These are phyloP conservation scores for Penicillium frequentans DNA, from an alignment of 2,329 filamentous ascomycete genomes.

Conservation along the genomic window DNA sequence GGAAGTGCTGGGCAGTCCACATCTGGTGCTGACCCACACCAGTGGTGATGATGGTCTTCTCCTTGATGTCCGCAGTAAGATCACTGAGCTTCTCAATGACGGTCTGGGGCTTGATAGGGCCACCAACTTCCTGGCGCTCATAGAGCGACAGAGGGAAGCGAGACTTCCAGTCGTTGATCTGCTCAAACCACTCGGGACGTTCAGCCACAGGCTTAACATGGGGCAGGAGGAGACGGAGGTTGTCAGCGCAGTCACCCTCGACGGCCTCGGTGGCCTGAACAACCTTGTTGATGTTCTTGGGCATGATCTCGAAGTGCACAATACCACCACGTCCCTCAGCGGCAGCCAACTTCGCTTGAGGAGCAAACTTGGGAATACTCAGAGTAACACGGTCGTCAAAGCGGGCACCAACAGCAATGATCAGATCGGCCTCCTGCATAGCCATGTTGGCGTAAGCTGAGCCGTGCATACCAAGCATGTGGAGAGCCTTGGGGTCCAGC, in stretches of 20 bases:
- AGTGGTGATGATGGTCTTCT: constrained; percentile 83
- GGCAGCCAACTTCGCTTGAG: constrained; percentile 80
- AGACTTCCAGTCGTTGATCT: constrained; percentile 88
- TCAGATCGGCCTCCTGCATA: constrained; percentile 94
- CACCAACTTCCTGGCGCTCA: constrained; percentile 72
- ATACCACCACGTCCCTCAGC: constrained; percentile 87
- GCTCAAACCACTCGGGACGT: constrained; percentile 80
- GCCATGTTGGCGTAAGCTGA: constrained; percentile 97
- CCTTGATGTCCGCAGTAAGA: constrained; percentile 75
- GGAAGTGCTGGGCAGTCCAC: constrained; percentile 97
- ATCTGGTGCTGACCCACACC: constrained; percentile 98
- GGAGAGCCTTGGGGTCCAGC: constrained; percentile 86
- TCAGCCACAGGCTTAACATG: constrained; percentile 64
- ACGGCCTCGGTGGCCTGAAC: constrained; percentile 94
- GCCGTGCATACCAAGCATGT: constrained; percentile 99
- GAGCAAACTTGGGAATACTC: constrained; percentile 82
- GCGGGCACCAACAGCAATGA: constrained; percentile 88
- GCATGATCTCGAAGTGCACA: constrained; percentile 96
- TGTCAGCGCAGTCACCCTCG: constrained; percentile 84
- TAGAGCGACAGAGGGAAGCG: constrained; percentile 84
- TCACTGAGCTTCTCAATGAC: constrained; percentile 88
- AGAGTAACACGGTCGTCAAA: constrained; percentile 95
- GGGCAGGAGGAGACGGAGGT: constrained; percentile 74
- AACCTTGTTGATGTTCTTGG: constrained; percentile 99
- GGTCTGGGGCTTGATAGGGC: constrained; percentile 90